Percentiles rank a stretch among this genome's conserved stretches.
These are phyloP conservation scores for Ceratocystis cubensis DNA, from an alignment of 2,329 filamentous ascomycete species.

Conservation along the genomic window DNA sequence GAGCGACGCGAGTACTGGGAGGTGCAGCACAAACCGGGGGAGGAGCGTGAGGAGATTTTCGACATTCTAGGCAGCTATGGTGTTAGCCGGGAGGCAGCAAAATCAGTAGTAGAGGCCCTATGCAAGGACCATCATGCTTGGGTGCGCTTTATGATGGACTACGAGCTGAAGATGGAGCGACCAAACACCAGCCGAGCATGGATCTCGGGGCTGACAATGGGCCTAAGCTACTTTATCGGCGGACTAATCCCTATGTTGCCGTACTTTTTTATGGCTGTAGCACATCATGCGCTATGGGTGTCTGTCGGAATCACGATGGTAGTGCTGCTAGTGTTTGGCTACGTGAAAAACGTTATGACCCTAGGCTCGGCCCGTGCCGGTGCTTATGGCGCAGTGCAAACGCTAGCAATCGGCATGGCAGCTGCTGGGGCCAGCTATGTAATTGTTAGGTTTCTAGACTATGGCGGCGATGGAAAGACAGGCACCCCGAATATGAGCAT, in stretches of 20 bases:
- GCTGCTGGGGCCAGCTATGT: constrained; percentile 55
- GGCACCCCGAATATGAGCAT: neutral
- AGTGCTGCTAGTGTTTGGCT: constrained; percentile 52
- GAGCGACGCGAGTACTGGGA: constrained; percentile 35
- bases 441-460: constrained; percentile 46
- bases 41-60: constrained; percentile 38
- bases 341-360: constrained; percentile 47
- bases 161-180: constrained; percentile 40
- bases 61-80: constrained; percentile 40
- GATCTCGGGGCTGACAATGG: constrained; percentile 52
- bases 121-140: constrained; percentile 37
- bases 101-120: constrained; percentile 39
- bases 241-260: constrained; percentile 59
- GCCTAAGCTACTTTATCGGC: constrained; percentile 56
- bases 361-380: constrained; percentile 33
- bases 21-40: constrained; percentile 33
- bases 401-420: constrained; percentile 50
- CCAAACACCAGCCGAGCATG: constrained; percentile 34
- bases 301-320: constrained; percentile 49
- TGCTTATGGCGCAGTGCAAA: constrained; percentile 49
- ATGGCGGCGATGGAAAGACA: constrained; percentile 7
- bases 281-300: constrained; percentile 41
- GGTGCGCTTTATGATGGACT: constrained; percentile 49
- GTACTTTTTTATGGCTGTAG: constrained; percentile 46
- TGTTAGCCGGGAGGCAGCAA: constrained; percentile 33